Base-by-base conservation (phyloP, 805 yeast species). In the Wickerhamiella qilinensis region DNA sequence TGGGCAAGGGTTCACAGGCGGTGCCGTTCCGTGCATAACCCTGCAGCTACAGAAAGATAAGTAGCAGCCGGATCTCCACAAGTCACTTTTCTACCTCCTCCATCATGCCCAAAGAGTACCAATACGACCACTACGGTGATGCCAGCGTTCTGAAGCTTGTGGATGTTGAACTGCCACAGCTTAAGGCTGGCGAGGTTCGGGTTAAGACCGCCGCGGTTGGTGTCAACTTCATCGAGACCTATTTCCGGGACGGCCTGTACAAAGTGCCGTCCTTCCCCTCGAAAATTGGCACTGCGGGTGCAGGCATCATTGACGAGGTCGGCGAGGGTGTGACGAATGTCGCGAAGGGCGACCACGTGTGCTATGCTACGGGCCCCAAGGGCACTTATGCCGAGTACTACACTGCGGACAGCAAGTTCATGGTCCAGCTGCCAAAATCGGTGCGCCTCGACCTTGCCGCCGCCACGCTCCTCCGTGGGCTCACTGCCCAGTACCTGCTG, bases 211-310 rank as follows among this genome's bases (percentile, higher is more conserved):
- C 63, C 39, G 84, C 71, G 48, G 67, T 85, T 11, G 97, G 97
- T 25, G 62, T 84, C 50, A 84, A 84, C 50, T 80, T 71, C 62
- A 78, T 84, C 46, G 96, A 86, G 51, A 64, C 74, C 3, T 86
- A 85, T 59, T 82, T 80, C 63, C 70, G 95, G 52, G 69, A 62
- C 37, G 95, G 95, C 3, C 50, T 78, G 4, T 86, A 86, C 52
- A 79, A 82, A 6, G 50, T 64, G 12, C 51, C 59, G 21, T 53
- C 59, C 35, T 39, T 48, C 20, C 96, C 97, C 0, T 94, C 94
- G 20, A 65, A 84, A 43, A 14, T 35, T 6, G 38, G 38, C 24
- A 66, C 77, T 50, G 67, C 71, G 38, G 69, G 71, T 30, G 77
- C 81, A 3, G 65, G 62, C 30, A 62, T 62, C 32, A 63, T 73